Percentiles rank a stretch among this genome's conserved stretches.
phyloP scores from a whole-genome alignment of 2,329 filamentous ascomycete genomes.

The Gnomoniopsis smithogilvyi region DNA sequence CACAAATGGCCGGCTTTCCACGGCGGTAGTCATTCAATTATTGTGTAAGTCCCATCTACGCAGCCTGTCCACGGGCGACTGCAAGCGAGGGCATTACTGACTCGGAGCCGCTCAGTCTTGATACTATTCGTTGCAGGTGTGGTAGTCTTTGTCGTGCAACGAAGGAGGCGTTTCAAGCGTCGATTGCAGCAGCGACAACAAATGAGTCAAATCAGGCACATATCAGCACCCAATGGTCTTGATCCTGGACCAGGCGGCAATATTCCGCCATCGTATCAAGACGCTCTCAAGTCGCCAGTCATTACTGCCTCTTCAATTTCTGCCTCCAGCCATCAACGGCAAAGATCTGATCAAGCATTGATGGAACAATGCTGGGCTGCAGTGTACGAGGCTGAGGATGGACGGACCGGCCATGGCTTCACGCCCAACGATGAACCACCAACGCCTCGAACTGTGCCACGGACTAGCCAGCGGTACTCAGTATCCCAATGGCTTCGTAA shows the following conservation, averaged over 20 bases:
- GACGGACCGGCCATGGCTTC: background rate
- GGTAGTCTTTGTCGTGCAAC: background rate
- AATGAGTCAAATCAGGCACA: background rate
- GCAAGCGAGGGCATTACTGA: background rate
- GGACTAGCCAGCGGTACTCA: background rate
- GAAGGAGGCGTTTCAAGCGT: background rate
- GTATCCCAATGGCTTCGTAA: slow-evolving; percentile 6
- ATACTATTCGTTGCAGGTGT: background rate
- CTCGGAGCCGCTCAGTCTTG: background rate
- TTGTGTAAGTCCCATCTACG: background rate
- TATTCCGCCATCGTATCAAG: slow-evolving; percentile 4
- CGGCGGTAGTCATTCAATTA: slow-evolving; percentile 1
- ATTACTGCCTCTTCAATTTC: background rate
- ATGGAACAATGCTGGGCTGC: slow-evolving; percentile 8
- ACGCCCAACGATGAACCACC: background rate
- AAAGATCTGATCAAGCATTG: background rate
- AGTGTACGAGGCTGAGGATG: background rate
- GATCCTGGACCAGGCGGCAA: background rate
- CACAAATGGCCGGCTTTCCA: background rate
- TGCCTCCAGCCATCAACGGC: background rate
- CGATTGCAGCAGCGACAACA: background rate
- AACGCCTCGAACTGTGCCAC: background rate
- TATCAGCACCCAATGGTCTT: slow-evolving; percentile 9
- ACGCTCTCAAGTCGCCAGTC: slow-evolving; percentile 5
- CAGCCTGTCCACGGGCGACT: background rate